Conservation (phyloP, 192 early-diverging fungal species). For the Chytriomyces confervae region DNA sequence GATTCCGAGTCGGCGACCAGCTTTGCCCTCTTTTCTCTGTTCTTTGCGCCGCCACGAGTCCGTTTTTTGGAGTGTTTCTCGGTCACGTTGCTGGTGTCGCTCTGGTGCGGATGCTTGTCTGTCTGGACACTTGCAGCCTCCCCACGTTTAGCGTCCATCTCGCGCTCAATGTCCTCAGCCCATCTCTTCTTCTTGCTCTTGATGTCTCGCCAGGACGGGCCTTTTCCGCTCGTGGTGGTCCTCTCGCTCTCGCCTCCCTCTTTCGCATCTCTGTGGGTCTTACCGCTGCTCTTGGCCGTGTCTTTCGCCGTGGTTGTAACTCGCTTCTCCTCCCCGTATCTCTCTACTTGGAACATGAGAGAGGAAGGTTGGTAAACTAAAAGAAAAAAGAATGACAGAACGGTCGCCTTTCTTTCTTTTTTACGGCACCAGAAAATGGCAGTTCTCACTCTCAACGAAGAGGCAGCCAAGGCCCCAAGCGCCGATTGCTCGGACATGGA, state of each 20-base stretch:
- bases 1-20: conserved; percentile 15
- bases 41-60: conserved; percentile 38
- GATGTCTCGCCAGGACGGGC: conserved; percentile 21
- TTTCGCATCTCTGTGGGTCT: background rate
- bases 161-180: conserved; percentile 27
- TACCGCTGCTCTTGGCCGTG: background rate
- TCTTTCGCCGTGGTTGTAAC: background rate
- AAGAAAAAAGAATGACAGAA: conserved; percentile 3
- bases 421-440: background rate
- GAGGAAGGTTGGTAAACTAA: background rate
- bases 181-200: conserved; percentile 26
- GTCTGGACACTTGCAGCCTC: background rate
- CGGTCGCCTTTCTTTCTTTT: conserved; percentile 3
- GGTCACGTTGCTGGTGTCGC: background rate
- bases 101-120: background rate
- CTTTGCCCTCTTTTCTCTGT: conserved; percentile 36
- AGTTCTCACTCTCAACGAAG: background rate
- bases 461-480: background rate
- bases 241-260: background rate
- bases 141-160: conserved; percentile 13
- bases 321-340: conserved; percentile 8
- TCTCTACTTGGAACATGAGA: conserved; percentile 16
- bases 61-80: conserved; percentile 28
- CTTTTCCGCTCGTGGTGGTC: background rate
- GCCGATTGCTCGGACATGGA: conserved; percentile 28